Percentiles rank a stretch among this genome's conserved stretches.
Conservation (phyloP, 805 yeast species). For the Starmerella vaccinii region DNA sequence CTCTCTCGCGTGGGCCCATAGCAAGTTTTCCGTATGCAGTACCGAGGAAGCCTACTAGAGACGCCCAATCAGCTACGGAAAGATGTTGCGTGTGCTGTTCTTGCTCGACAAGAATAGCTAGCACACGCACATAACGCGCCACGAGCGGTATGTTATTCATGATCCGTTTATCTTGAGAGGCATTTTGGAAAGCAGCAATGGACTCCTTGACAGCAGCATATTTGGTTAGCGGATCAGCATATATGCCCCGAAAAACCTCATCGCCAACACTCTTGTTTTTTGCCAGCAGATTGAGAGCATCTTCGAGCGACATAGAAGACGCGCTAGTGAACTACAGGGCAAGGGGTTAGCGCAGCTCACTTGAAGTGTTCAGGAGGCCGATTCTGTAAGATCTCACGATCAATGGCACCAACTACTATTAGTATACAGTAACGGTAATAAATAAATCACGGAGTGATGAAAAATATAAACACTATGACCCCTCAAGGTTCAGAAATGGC, state of each 20-base stretch:
- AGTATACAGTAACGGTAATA: too few species aligned
- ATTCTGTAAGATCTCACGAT: too few species aligned
- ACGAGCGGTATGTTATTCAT: constrained; percentile 7
- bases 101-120: neutral
- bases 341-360: neutral
- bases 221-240: neutral
- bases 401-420: too few species aligned
- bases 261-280: neutral
- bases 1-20: neutral
- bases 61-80: constrained; percentile 4
- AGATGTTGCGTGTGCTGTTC: constrained; percentile 14
- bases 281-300: constrained; percentile 5
- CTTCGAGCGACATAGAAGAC: constrained; percentile 8
- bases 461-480: neutral
- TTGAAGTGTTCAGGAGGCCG: too few species aligned
- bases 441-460: neutral
- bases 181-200: constrained; percentile 3
- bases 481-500: neutral
- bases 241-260: neutral
- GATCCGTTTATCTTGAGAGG: neutral
- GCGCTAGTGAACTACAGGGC: neutral
- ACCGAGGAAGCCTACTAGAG: constrained; percentile 1
- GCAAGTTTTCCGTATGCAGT: neutral
- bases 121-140: constrained; percentile 6
- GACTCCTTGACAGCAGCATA: constrained; percentile 1